Evolutionary conservation across 139 green algal species (phyloP).

Genomic region (Nannochloris sp.): DNA sequence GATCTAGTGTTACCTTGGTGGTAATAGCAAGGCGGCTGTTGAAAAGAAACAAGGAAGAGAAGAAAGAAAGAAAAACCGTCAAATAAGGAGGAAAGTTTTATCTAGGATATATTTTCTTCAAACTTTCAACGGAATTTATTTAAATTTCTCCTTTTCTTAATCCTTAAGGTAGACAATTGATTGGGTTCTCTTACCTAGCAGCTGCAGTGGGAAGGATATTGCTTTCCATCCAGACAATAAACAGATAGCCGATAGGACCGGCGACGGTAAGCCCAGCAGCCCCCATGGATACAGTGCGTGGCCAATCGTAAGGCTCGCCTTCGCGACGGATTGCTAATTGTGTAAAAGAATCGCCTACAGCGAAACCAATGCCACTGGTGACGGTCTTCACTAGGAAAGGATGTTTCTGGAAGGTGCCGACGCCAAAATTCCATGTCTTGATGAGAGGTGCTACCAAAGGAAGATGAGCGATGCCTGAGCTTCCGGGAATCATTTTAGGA

Average conservation of each 20-base stretch:
- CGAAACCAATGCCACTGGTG: conserved; percentile 17
- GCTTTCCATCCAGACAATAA: conserved; percentile 28
- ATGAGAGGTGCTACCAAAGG: neutral
- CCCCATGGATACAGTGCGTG: conserved; percentile 9
- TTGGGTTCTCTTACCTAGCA: conserved; percentile 16
- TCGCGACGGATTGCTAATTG: conserved; percentile 10
- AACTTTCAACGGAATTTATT: no score
- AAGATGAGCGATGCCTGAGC: neutral
- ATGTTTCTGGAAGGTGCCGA: neutral
- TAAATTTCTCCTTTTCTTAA: neutral
- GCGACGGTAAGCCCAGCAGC: conserved; percentile 6
- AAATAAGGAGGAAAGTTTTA: no score
- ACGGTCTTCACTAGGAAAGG: conserved; percentile 28
- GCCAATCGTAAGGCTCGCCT: neutral
- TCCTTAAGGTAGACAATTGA: neutral
- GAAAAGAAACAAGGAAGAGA: no score
- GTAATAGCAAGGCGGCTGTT: conserved; percentile 12
- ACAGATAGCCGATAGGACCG: conserved; percentile 11
- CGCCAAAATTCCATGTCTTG: neutral
- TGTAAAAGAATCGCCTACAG: conserved; percentile 20
- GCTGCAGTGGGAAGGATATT: conserved; percentile 7
- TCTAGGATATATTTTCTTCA: no score
- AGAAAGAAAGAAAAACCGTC: neutral
- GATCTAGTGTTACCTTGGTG: conserved; percentile 21
- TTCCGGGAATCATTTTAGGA: no score